Base-by-base conservation (phyloP, 1,139 yeast genomes). In the Protomyces gravidus region DNA sequence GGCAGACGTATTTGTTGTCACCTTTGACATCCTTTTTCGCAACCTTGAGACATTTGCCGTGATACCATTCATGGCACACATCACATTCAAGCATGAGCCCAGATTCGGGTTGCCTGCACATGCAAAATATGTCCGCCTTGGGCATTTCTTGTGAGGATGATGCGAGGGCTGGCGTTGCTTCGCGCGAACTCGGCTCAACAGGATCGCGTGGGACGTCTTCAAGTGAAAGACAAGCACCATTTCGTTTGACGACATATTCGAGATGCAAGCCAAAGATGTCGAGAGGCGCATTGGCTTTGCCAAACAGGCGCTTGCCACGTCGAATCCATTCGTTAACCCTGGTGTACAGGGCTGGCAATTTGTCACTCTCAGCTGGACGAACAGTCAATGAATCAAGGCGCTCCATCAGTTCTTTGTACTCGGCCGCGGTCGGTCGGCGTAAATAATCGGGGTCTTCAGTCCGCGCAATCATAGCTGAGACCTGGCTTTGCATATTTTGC, bases 41-140 rank as follows among this genome's bases (percentile, higher is more conserved):
- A 25, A 73, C 68, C 61, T 78, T 78, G 45, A 88, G 75, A 71
- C 96, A 89, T 36, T 74, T 75, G 55, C 80, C 79, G 69, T 88
- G 95, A 26, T 64, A 65, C 94, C 94, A 86, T 68, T 87, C 95
- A 56, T 80, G 78, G 70, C 96, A 88, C 28, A 70, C 71, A 64
- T 85, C 94, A 72, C 96, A 89, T 66, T 84, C 88, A 52, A 86
- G 80, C 95, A 88, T 86, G 48, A 72, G 68, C 1, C 89, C 92
- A 61, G 77, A 78, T 67, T 86, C 95, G 23, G 75, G 73, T 61
- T 78, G 80, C 47, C 95, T 79, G 70, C 96, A 88, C 55, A 84
- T 72, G 69, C 96, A 88, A 68, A 84, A 87, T 21, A 68, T 65
- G 5, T 67, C 66, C n/a, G 67, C 64, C 28, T 70, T 73, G 62